Conservation (phyloP, 202 grass and related monocot species). For the Cymbopogon flexuosus region DNA sequence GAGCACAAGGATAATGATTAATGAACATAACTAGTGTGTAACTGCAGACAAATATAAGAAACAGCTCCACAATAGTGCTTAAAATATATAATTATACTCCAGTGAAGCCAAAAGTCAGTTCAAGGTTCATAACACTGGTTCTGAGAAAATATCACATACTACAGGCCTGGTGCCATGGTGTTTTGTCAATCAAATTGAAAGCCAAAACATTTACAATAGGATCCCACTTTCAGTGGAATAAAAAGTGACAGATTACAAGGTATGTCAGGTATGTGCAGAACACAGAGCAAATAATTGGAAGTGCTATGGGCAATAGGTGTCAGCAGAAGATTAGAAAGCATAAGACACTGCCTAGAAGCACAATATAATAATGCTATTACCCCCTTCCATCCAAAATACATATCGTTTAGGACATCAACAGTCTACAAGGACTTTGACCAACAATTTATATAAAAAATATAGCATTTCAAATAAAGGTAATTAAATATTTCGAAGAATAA, state of each 20-base stretch:
- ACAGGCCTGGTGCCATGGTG: not conserved
- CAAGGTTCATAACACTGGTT: constrained; percentile 19
- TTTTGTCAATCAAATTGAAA: not conserved
- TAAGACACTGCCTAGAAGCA: constrained; percentile 3
- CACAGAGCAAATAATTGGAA: not conserved
- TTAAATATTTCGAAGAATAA: not conserved
- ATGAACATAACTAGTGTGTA: constrained; percentile 29
- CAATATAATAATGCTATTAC: constrained; percentile 6
- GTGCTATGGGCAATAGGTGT: not conserved
- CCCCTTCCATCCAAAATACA: not conserved
- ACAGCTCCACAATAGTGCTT: constrained; percentile 3
- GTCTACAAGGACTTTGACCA: not conserved
- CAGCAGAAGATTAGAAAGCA: not conserved
- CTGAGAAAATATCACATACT: not conserved
- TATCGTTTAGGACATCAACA: not conserved
- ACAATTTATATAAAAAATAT: not conserved
- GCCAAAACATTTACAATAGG: not conserved
- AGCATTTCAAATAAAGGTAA: not conserved
- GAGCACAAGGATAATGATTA: constrained; percentile 34
- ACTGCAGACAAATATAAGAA: constrained; percentile 10
- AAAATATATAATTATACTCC: constrained; percentile 3
- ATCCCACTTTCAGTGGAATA: constrained; percentile 4
- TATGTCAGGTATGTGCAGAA: not conserved
- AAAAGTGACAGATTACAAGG: constrained; percentile 1
- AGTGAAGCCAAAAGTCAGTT: not conserved